These are phyloP conservation scores for Thalassiosira hispida DNA, from an alignment of 352 stramenopile species.

Conservation along the genomic window DNA sequence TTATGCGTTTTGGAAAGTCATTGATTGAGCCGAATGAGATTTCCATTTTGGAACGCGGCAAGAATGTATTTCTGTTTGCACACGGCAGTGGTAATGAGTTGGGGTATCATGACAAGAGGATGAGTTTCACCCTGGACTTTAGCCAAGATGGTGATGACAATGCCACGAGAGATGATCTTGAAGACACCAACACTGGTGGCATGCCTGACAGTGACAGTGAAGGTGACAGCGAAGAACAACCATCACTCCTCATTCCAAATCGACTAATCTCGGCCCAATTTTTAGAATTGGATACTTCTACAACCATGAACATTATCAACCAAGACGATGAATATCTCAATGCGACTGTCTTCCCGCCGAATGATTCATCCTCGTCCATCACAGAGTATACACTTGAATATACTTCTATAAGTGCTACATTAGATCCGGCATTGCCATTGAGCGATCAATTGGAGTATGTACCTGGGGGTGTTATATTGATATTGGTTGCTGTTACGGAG, in stretches of 20 bases:
- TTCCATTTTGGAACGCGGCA: neutral
- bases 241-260: constrained; percentile 1
- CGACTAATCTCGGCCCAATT: constrained; percentile 53
- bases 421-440: constrained; percentile 38
- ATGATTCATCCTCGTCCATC: constrained; percentile 5
- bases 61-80: neutral
- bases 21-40: constrained; percentile 21
- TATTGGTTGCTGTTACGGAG: constrained; percentile 35
- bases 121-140: neutral
- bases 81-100: neutral
- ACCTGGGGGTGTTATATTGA: constrained; percentile 47
- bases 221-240: neutral
- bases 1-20: constrained; percentile 29
- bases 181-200: neutral
- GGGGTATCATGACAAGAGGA: neutral
- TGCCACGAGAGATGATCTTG: too few relatives aligned
- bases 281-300: constrained; percentile 48
- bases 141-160: too few relatives aligned
- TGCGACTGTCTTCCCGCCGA: constrained; percentile 13
- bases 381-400: constrained; percentile 29
- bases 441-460: constrained; percentile 52
- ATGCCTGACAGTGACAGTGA: neutral
- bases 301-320: constrained; percentile 59
- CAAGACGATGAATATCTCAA: constrained; percentile 59
- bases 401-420: constrained; percentile 32